Evolutionary conservation across 2,329 filamentous ascomycete species (phyloP).

Genomic region (Hymenoscyphus repandus): DNA sequence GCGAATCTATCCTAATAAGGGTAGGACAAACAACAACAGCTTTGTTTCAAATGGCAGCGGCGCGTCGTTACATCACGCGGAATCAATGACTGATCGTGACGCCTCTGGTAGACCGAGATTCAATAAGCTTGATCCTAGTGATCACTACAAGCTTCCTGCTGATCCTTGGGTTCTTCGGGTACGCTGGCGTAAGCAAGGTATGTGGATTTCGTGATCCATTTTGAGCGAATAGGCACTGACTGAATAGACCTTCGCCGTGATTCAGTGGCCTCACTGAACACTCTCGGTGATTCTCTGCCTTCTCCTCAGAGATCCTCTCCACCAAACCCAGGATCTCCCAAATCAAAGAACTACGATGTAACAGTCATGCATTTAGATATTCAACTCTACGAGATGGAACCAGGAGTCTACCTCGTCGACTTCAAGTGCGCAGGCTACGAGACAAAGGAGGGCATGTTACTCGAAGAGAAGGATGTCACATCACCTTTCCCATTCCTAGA

Average conservation of each 20-base stretch:
- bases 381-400: constrained; percentile 91
- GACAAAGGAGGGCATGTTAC: constrained; percentile 62
- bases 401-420: constrained; percentile 89
- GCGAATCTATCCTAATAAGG: constrained; percentile 9
- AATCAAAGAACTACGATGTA: constrained; percentile 24
- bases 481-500: constrained; percentile 95
- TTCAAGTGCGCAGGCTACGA: constrained; percentile 99
- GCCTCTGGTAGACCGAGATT: constrained; percentile 28
- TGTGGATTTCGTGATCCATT: constrained; percentile 47
- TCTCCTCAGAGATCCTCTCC: constrained; percentile 22
- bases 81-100: constrained; percentile 28
- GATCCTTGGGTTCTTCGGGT: constrained; percentile 95
- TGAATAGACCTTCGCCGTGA: constrained; percentile 41
- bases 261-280: constrained; percentile 31
- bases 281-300: constrained; percentile 27
- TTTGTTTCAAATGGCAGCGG: constrained; percentile 34
- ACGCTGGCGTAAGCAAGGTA: constrained; percentile 79
- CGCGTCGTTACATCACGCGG: constrained; percentile 33
- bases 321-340: constrained; percentile 6
- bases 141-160: constrained; percentile 78
- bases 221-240: constrained; percentile 44
- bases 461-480: constrained; percentile 91
- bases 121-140: constrained; percentile 42
- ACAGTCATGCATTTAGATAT: constrained; percentile 96
- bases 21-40: constrained; percentile 36